Evolutionary conservation across 2,329 filamentous ascomycete genomes (phyloP).

Genomic region (Pseudogymnoascus sp.): DNA sequence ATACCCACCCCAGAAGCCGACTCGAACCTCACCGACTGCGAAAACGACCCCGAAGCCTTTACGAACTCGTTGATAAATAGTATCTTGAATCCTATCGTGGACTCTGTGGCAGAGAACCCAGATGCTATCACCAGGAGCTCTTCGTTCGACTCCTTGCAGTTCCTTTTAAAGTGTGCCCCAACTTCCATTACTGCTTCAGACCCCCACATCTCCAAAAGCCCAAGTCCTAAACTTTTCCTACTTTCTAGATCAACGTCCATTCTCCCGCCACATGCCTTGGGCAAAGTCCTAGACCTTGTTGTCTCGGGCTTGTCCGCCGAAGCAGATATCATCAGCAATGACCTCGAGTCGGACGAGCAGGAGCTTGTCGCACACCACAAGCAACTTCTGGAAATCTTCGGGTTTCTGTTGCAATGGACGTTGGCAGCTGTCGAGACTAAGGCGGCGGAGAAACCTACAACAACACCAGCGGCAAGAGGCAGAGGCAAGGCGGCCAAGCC

Average conservation of each 20-base stretch:
- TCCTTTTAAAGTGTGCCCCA: slow-evolving; percentile 86
- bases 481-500: slow-evolving; percentile 66
- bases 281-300: slow-evolving; percentile 86
- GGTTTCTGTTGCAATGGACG: slow-evolving; percentile 90
- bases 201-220: slow-evolving; percentile 23
- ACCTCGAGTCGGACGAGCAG: slow-evolving; percentile 86
- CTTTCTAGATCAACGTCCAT: slow-evolving; percentile 70
- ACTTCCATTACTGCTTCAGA: slow-evolving; percentile 35
- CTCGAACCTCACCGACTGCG: slow-evolving; percentile 75
- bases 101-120: slow-evolving; percentile 83
- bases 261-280: slow-evolving; percentile 72
- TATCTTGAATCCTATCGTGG: slow-evolving; percentile 84
- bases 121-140: slow-evolving; percentile 74
- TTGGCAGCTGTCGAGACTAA: slow-evolving; percentile 91
- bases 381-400: slow-evolving; percentile 84
- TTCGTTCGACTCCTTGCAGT: slow-evolving; percentile 88
- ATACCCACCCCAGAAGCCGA: slow-evolving; percentile 84
- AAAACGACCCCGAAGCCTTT: slow-evolving; percentile 80
- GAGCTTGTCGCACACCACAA: slow-evolving; percentile 82
- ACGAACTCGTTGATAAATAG: slow-evolving; percentile 72
- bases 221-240: slow-evolving; percentile 55
- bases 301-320: slow-evolving; percentile 79
- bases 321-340: slow-evolving; percentile 75
- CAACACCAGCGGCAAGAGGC: slow-evolving; percentile 60
- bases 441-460: slow-evolving; percentile 77